Evolutionary conservation across 2,329 filamentous ascomycete species (phyloP), one percentile per base, ranked within the genome.

Genomic region (Drechmeria coniospora): DNA sequence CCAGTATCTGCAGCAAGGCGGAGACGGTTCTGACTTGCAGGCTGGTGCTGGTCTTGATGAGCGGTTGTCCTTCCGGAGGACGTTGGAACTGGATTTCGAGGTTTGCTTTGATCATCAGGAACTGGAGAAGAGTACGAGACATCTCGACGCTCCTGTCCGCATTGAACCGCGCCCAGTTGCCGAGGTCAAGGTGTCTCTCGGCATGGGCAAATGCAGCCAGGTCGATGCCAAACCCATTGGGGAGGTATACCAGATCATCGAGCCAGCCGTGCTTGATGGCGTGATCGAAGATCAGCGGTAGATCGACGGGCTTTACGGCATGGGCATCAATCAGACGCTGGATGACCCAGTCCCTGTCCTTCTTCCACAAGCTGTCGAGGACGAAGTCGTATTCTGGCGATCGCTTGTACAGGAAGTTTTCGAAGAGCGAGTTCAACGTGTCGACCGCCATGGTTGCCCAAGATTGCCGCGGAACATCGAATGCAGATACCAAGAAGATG

Each of bases 361-460:
- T 84, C 40, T 79, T 76, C 86, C 87, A 95, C 5, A 93, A 59
- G 32, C 83, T 86, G 46, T 93, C 78, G 32, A 98, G 68, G 10
- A 93, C 87, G 36, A 94, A 92, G 38, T 86, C 76, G 48, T 82
- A 79, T 30, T 86, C 72, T 4, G 75, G 66, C 8, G 83, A 74
- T 31, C 74, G 69, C 50, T 86, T 86, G 44, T 75, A 68, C 16
- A 94, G 63, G 47, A 92, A 94, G 8, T 79, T 79, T 28, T 81
- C 75, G 41, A 94, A 87, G 1, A 87, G 60, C 10, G 79, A 79
- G 33, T 71, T 75, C 16, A 86, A 54, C 0, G 80, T 83, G 30
- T 86, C 79, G 19, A 74, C 68, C 15, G 82, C 79, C 52, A 84
- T 68, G 0, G 61, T 59, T 6, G 74, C 74, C 80, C 80, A 86